Percentiles rank a stretch among this genome's conserved stretches.
phyloP scores from a whole-genome alignment of 768 basidiomycete genomes.

The Termitomyces sp. region DNA sequence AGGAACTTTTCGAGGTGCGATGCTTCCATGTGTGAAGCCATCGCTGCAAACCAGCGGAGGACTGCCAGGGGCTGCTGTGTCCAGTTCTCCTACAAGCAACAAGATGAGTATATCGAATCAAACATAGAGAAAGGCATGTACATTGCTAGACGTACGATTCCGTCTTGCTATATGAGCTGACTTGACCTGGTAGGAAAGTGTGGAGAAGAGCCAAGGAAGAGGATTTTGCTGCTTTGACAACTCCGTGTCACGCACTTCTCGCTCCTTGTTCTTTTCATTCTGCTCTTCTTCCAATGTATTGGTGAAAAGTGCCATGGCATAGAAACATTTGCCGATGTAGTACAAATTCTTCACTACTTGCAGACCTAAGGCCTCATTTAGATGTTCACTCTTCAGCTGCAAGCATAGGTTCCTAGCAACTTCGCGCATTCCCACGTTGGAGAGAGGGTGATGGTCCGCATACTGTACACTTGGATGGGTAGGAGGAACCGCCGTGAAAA shows the following conservation, averaged over 20 bases:
- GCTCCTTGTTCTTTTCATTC: slow-evolving; percentile 26
- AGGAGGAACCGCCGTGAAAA: slow-evolving; percentile 54
- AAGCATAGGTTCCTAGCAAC: slow-evolving; percentile 67
- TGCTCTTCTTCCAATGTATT: slow-evolving; percentile 20
- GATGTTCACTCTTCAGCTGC: slow-evolving; percentile 77
- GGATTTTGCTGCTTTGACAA: slow-evolving; percentile 40
- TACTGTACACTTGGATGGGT: slow-evolving; percentile 28
- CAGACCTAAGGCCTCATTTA: slow-evolving; percentile 66
- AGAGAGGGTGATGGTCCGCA: slow-evolving; percentile 40
- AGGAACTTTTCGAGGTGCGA: slow-evolving; percentile 60
- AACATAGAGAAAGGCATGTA: slow-evolving; percentile 25
- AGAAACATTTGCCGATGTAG: slow-evolving; percentile 86
- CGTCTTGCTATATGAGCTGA: slow-evolving; percentile 70
- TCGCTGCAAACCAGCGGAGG: slow-evolving; percentile 92
- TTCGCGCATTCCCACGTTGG: slow-evolving; percentile 53
- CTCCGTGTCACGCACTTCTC: slow-evolving; percentile 20
- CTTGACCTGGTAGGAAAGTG: slow-evolving; percentile 81
- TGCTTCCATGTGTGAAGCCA: slow-evolving; percentile 67
- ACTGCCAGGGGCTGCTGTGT: slow-evolving; percentile 72
- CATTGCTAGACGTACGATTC: slow-evolving; percentile 42
- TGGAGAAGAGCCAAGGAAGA: slow-evolving; percentile 91
- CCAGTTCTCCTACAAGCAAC: slow-evolving; percentile 63
- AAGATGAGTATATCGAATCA: slow-evolving; percentile 2
- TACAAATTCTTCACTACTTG: slow-evolving; percentile 93
- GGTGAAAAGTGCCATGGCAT: slow-evolving; percentile 28